Base-by-base conservation (phyloP, 768 basidiomycete genomes). In the Leucocoprinus leucothites region DNA sequence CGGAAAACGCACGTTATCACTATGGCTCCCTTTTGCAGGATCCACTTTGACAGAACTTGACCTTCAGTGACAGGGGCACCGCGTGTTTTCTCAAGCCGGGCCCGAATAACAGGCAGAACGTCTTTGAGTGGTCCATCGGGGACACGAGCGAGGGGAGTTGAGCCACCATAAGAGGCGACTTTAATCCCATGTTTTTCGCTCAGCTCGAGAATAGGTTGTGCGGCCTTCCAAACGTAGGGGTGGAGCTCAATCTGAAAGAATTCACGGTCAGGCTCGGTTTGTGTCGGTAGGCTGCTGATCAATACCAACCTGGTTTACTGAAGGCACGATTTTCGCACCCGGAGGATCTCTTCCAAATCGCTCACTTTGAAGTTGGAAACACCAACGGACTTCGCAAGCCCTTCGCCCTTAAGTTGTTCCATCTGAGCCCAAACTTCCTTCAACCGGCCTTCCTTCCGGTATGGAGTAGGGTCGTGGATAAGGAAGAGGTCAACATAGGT, bases 11-110 rank as follows among this genome's bases (percentile, higher is more conserved):
- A 85, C 84, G 86, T 88, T 51, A 89, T 81, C 35, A 86, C 78
- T 36, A 85, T 72, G n/a, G 75, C 76, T 46, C 77, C 81, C 64
- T 88, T 89, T 57, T 80, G 74, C 49, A 76, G 71, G 9, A 85
- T 70, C 88, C 89, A 91, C 50, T 85, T 82, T 53, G 79, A 76
- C 50, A 91, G 68, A 25, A 89, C 81, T 64, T 91, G 88, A 16
- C 80, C 82, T 1, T 79, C 67, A 3, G 83, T 78, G 13, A 81
- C 76, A 19, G 75, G 65, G 50, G 64, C 64, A 7, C 73, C 74
- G 6, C 64, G 61, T n/a, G 65, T 66, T 54, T 74, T 78, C 68
- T 60, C 77, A 59, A 73, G 77, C 59, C 85, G 71, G 41, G 74
- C 72, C 2, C 81, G 79, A 43, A 86, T 81, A 3, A 68, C 62